Base-by-base conservation (phyloP, 768 basidiomycete genomes). In the Amanita muscaria region DNA sequence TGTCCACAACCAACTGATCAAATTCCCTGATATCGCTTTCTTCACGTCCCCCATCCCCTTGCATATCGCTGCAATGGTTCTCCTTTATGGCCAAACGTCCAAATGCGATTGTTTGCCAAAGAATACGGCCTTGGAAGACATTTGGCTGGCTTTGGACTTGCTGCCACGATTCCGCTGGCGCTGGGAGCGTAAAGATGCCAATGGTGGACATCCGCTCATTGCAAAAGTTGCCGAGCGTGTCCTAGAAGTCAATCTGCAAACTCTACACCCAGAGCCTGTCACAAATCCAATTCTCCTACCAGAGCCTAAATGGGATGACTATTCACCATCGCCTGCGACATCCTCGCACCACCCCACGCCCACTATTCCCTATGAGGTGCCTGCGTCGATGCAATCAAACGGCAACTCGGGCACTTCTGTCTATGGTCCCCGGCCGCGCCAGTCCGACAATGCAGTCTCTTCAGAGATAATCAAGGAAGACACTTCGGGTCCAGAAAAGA, bases 1-100 rank as follows among this genome's bases (percentile, higher is more conserved):
- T 43, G 72, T 91, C 23, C 89, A 91, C 64, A 83, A 81, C 45
- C 79, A 85, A 51, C 76, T 91, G 42, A 87, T 89, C 52, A 75
- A 76, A 25, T 90, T 82, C 71, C 88, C 88, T 9, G 83, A 90
- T 47, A 83, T 84, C 53, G 84, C 80, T 3, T 91, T 91, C 67
- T 90, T 91, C 59, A 85, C 85, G 18, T 89, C 88, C 3, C 88
- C 88, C 2, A 88, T 87, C 47, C 88, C 88, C 11, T 70, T 91
- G 15, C 88, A 91, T 61, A 88, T 90, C 43, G 83, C 88, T 0
- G 88, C 88, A 5, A 89, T 91, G 88, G 85, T 90, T 47, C 89
- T 91, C 48, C 71, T 91, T 15, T 90, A 83, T 57, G 88, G 88
- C 1, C 84, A 84, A 55, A 88, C 88, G 74, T 86, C 83, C 5